phyloP scores from a whole-genome alignment of 2,329 filamentous ascomycete genomes.

The Atkinsonella hypoxylon region DNA sequence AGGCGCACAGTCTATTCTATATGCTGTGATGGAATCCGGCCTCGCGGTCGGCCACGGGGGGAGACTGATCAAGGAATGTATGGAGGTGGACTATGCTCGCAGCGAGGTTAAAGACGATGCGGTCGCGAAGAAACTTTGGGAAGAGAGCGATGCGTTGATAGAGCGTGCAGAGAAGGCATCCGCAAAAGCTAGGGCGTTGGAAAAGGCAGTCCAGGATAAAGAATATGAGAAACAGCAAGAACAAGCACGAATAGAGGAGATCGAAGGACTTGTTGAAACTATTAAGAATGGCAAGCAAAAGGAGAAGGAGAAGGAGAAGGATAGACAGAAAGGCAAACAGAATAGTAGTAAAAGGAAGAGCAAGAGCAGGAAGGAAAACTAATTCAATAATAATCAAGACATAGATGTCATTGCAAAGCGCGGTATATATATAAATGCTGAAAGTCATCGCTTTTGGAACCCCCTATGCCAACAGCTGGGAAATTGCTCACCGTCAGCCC shows the following conservation, averaged over 20 bases:
- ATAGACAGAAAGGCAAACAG: not conserved
- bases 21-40: constrained; percentile 70
- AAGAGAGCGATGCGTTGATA: constrained; percentile 75
- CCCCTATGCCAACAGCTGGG: no score
- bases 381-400: not conserved
- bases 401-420: not conserved
- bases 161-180: constrained; percentile 71
- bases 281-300: constrained; percentile 31
- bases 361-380: not conserved
- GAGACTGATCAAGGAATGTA: constrained; percentile 79
- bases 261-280: constrained; percentile 27
- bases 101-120: constrained; percentile 67
- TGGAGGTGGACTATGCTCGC: constrained; percentile 58
- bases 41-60: constrained; percentile 55
- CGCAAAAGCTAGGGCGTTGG: constrained; percentile 39
- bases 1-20: constrained; percentile 78
- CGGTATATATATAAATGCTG: no score
- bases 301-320: constrained; percentile 12
- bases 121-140: constrained; percentile 77
- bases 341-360: not conserved
- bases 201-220: constrained; percentile 27
- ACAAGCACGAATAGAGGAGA: constrained; percentile 19
- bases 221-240: constrained; percentile 22
- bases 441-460: no score
- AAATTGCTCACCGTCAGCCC: not conserved